These are phyloP conservation scores for Alternaria gaisen DNA, from an alignment of 2,329 filamentous ascomycete species.

Conservation along the genomic window DNA sequence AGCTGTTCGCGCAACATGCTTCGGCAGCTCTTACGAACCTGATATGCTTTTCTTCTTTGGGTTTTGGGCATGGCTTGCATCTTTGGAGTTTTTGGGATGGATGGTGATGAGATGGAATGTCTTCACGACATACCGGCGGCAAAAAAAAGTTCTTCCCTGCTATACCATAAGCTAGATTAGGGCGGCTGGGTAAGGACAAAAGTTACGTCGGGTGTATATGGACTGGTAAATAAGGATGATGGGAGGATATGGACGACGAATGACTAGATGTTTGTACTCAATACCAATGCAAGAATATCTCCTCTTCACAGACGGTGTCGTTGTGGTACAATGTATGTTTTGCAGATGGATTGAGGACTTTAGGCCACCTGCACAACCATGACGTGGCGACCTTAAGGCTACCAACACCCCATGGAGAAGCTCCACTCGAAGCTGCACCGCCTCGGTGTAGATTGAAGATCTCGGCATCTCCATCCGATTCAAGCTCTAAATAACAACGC, in stretches of 20 bases:
- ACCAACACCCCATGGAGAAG: not conserved
- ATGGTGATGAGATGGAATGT: not conserved
- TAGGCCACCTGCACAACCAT: not conserved
- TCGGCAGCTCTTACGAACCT: not conserved
- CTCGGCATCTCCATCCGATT: not conserved
- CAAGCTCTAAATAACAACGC: not conserved
- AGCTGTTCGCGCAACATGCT: not conserved
- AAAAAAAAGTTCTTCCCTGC: not conserved
- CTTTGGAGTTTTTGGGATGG: slow-evolving; percentile 1
- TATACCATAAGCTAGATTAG: not conserved
- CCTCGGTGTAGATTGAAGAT: not conserved
- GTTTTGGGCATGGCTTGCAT: slow-evolving; percentile 2
- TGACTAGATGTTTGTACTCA: slow-evolving; percentile 14
- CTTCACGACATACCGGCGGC: not conserved
- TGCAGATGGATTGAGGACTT: not conserved
- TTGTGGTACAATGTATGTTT: no score
- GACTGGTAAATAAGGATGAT: not conserved
- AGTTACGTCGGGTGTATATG: slow-evolving; percentile 1
- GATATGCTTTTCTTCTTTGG: not conserved
- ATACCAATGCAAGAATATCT: slow-evolving; percentile 21
- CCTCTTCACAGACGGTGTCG: slow-evolving; percentile 6
- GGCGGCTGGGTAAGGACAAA: slow-evolving; percentile 1
- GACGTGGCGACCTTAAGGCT: not conserved
- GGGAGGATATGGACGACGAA: slow-evolving; percentile 7
- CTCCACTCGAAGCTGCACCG: not conserved